Evolutionary conservation across 768 basidiomycete genomes (phyloP).

Genomic region (Mycena alexandri): DNA sequence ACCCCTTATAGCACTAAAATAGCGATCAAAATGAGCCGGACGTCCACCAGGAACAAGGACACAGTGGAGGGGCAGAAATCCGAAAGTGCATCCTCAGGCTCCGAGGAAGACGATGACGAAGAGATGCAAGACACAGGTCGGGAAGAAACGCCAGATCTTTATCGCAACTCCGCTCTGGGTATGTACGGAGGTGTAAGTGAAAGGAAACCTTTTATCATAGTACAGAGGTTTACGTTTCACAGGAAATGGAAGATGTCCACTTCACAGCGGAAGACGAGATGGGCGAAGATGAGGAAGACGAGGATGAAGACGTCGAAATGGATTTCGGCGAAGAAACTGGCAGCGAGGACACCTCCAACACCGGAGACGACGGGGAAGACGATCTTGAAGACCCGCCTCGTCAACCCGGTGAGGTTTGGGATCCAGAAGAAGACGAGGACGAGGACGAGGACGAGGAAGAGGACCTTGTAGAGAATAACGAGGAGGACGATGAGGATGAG

Average conservation of each 20-base stretch:
- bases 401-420: slow-evolving; percentile 74
- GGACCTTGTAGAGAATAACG: slow-evolving; percentile 62
- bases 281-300: slow-evolving; percentile 85
- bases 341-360: slow-evolving; percentile 84
- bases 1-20: slow-evolving; percentile 80
- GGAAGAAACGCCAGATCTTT: slow-evolving; percentile 92
- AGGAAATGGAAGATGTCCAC: slow-evolving; percentile 91
- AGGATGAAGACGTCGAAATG: slow-evolving; percentile 89
- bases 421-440: slow-evolving; percentile 77
- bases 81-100: slow-evolving; percentile 62
- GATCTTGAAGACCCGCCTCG: slow-evolving; percentile 71
- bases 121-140: slow-evolving; percentile 66
- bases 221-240: not conserved
- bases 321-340: slow-evolving; percentile 88
- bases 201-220: slow-evolving; percentile 2
- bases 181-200: slow-evolving; percentile 90
- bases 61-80: slow-evolving; percentile 60
- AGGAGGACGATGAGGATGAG: slow-evolving; percentile 52
- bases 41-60: slow-evolving; percentile 76
- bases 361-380: slow-evolving; percentile 76
- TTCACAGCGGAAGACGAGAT: slow-evolving; percentile 80
- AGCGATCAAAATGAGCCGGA: slow-evolving; percentile 97
- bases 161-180: slow-evolving; percentile 95
- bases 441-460: slow-evolving; percentile 70
- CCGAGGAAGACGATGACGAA: slow-evolving; percentile 72